Evolutionary conservation across 1,284 basidiomycete genomes (phyloP), one percentile per base, ranked within the genome.

Genomic region (Fomitopsis schrenkii): DNA sequence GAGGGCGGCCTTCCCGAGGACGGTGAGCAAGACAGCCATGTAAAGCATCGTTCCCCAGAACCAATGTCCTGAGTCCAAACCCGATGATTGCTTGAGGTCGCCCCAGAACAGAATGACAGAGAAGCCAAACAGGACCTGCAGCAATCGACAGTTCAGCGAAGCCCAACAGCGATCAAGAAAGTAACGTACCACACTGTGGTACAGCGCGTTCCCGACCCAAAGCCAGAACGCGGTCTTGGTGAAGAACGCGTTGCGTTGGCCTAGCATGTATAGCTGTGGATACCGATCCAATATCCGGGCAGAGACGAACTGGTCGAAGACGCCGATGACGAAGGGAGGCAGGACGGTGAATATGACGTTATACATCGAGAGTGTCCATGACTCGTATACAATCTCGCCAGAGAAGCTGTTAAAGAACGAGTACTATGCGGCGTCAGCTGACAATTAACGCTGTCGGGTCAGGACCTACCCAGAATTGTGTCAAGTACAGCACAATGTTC

Each of bases 331-430:
- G 57, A 99, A 83, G 0, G 97, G 97, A 0, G 97, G 97, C 2
- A 99, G 83, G 53, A 99, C 86, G 36, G 95, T 96, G 79, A 97
- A 98, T 55, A 96, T 75, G 68, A 98, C 93, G 72, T 96, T 96
- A 79, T 95, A 95, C 68, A 94, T 81, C 0, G 94, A 97, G 70
- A 99, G 86, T 5, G 97, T 97, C 97, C 97, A 99, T 22, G 95
- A 97, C 78, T 99, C 97, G 74, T 96, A 97, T 55, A 95, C 91
- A 66, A 98, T 96, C 76, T 99, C 97, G 22, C 97, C 97, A 2
- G 96, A 98, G 77, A 98, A 99, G 71, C 95, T 97, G 81, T 97
- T 98, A 83, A 95, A 91, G 82, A 97, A 96, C 45, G 97, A 98
- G 76, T 90, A 99, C 97, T 96, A 64, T 4, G 54, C 26, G 35